These are phyloP conservation scores for Rhizophora apiculata DNA, from an alignment of 345 rosid genomes.

Conservation along the genomic window DNA sequence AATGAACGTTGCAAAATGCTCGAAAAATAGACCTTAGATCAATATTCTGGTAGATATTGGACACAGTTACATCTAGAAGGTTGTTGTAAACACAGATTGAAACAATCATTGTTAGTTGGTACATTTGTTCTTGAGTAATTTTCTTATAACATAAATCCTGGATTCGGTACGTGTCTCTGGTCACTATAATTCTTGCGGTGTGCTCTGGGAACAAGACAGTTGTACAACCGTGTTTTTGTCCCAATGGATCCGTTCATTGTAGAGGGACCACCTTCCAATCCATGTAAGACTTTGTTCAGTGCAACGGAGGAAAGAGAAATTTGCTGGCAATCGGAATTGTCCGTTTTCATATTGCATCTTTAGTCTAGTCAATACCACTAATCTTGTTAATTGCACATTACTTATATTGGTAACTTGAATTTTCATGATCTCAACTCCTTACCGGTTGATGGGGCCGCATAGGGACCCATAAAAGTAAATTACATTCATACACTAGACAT, in stretches of 20 bases:
- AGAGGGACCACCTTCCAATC: slow-evolving; percentile 32
- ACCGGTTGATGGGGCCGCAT: slow-evolving; percentile 6
- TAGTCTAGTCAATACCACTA: slow-evolving; percentile 49
- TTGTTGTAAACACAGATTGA: background rate
- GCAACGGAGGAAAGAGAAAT: slow-evolving; percentile 14
- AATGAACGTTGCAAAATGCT: background rate
- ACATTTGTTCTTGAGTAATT: background rate
- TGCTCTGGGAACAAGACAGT: slow-evolving; percentile 23
- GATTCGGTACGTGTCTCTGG: background rate
- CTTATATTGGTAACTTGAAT: slow-evolving; percentile 45
- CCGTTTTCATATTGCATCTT: slow-evolving; percentile 49
- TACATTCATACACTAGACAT: background rate
- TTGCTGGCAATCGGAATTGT: slow-evolving; percentile 9
- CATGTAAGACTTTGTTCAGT: slow-evolving; percentile 15
- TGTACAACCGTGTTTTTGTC: slow-evolving; percentile 7
- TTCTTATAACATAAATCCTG: slow-evolving; percentile 3
- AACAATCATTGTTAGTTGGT: too few species aligned
- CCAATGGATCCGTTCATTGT: slow-evolving; percentile 41
- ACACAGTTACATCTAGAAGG: too few species aligned
- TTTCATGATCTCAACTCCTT: slow-evolving; percentile 28
- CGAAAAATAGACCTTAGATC: background rate
- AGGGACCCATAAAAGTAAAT: slow-evolving; percentile 13
- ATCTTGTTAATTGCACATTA: slow-evolving; percentile 40
- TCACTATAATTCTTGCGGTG: background rate
- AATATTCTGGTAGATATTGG: background rate